phyloP scores from a whole-genome alignment of 1,139 yeast species.

The Kodamaea plutei region DNA sequence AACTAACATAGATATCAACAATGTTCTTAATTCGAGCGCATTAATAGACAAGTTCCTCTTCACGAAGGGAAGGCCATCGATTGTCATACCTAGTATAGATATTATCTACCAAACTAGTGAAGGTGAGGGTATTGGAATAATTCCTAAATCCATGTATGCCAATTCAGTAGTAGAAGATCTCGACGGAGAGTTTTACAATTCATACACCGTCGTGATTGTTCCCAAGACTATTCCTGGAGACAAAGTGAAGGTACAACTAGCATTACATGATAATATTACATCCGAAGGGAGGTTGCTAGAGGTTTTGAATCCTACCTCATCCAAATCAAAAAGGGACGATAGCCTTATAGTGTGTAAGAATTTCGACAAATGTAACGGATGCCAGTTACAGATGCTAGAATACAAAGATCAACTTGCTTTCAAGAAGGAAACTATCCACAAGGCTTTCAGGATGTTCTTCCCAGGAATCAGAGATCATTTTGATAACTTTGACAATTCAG shows the following conservation, averaged over 20 bases:
- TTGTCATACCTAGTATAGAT: constrained; percentile 19
- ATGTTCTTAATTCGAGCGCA: constrained; percentile 20
- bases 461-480: constrained; percentile 21
- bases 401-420: constrained; percentile 36
- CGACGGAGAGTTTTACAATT: constrained; percentile 10
- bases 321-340: constrained; percentile 21
- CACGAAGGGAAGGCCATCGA: constrained; percentile 19
- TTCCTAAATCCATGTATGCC: constrained; percentile 24
- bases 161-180: constrained; percentile 12
- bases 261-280: constrained; percentile 27
- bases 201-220: constrained; percentile 26
- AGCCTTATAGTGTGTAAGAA: constrained; percentile 53
- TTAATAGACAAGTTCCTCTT: constrained; percentile 27
- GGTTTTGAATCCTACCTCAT: constrained; percentile 17
- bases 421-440: constrained; percentile 28
- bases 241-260: constrained; percentile 24
- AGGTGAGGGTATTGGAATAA: constrained; percentile 38
- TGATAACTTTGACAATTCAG: constrained; percentile 9
- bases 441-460: constrained; percentile 33
- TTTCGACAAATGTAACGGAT: constrained; percentile 66
- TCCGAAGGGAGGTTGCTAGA: constrained; percentile 29
- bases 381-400: constrained; percentile 43
- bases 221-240: constrained; percentile 43
- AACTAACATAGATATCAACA: constrained; percentile 13
- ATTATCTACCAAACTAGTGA: constrained; percentile 29